Conservation (phyloP, 73 alveolate species). For the Stentor coeruleus region DNA sequence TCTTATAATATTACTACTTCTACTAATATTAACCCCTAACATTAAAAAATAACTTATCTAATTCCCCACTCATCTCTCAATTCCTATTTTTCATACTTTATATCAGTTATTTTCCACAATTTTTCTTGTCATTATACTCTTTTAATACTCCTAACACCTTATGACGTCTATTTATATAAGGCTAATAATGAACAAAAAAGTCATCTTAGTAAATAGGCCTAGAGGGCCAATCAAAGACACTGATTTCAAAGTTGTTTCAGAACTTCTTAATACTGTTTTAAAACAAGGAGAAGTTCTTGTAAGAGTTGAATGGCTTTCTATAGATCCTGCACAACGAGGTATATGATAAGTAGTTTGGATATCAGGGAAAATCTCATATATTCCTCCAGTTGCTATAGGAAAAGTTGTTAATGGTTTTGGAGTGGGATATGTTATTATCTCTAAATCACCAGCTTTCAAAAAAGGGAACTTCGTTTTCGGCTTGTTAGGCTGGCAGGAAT, state of each 20-base stretch:
- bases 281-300: constrained; percentile 25
- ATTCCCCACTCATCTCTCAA: no score
- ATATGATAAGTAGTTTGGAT: neutral
- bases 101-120: no score
- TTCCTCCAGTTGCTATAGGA: neutral
- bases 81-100: no score
- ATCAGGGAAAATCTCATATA: neutral
- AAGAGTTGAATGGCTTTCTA: neutral
- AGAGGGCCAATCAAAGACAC: neutral
- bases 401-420: neutral
- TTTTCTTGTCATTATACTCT: no score
- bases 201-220: constrained; percentile 4
- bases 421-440: neutral
- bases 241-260: neutral
- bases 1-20: no score
- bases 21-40: no score
- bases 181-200: constrained; percentile 15
- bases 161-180: no score
- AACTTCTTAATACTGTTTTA: neutral
- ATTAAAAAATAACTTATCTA: no score
- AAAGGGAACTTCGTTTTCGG: constrained; percentile 27
- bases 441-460: neutral
- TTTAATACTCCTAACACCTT: no score
- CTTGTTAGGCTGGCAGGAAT: constrained; percentile 27
- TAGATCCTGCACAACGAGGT: constrained; percentile 19